phyloP scores from a whole-genome alignment of 345 rosid genomes.

The Pugionium cornutum region DNA sequence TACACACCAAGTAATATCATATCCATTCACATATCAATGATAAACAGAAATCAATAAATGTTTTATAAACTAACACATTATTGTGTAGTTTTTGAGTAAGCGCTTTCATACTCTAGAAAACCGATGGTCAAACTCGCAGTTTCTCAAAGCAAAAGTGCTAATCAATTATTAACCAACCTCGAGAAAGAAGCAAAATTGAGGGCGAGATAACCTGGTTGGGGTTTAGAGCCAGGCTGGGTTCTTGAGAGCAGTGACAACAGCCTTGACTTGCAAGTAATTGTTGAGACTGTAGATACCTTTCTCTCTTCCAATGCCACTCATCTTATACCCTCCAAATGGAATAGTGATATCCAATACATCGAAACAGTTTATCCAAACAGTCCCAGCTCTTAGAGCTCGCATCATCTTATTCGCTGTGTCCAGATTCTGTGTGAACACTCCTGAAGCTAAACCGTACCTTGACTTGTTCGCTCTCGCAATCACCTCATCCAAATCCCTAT shows the following conservation, averaged over 20 bases:
- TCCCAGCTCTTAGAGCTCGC: slow-evolving; percentile 70
- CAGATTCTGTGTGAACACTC: slow-evolving; percentile 73
- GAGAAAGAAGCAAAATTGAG: too few species aligned
- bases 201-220: background rate
- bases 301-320: slow-evolving; percentile 92
- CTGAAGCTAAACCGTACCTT: slow-evolving; percentile 76
- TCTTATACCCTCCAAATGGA: slow-evolving; percentile 95
- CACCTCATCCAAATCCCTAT: slow-evolving; percentile 75
- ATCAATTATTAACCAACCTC: too few species aligned
- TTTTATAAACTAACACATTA: too few species aligned
- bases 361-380: slow-evolving; percentile 83
- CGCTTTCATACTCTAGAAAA: too few species aligned
- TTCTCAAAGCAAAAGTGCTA: too few species aligned
- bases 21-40: slow-evolving; percentile 2
- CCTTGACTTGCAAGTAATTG: slow-evolving; percentile 90
- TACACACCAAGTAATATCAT: background rate
- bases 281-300: slow-evolving; percentile 76
- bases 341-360: slow-evolving; percentile 75
- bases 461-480: slow-evolving; percentile 62
- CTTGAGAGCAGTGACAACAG: slow-evolving; percentile 79
- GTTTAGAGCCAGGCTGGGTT: slow-evolving; percentile 86
- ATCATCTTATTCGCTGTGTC: slow-evolving; percentile 73
- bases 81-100: too few species aligned
- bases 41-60: background rate
- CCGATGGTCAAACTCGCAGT: too few species aligned